Percentiles rank a stretch among this genome's conserved stretches.
These are phyloP conservation scores for Claviceps paspali DNA, from an alignment of 2,329 filamentous ascomycete species.

Conservation along the genomic window DNA sequence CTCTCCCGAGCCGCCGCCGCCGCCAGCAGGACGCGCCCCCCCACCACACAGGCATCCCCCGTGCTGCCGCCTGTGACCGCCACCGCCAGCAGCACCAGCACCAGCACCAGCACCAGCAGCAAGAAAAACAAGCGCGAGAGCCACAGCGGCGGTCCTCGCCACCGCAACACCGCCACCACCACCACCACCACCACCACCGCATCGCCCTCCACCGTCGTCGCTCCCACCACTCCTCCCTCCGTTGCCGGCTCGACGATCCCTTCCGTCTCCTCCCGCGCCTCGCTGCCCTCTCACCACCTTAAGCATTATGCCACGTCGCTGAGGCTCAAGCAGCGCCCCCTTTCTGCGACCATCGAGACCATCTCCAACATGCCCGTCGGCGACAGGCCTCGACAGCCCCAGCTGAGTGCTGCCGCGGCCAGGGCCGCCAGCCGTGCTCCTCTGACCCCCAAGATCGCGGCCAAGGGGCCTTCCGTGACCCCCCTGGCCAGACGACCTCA, in stretches of 20 bases:
- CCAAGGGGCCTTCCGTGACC: constrained; percentile 22
- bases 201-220: too few species aligned
- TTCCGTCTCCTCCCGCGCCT: not conserved
- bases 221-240: too few species aligned
- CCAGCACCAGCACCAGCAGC: too few species aligned
- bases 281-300: constrained; percentile 1
- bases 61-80: too few species aligned
- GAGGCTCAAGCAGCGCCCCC: constrained; percentile 2
- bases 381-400: constrained; percentile 50
- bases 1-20: too few species aligned
- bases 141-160: too few species aligned
- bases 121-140: too few species aligned
- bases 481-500: constrained; percentile 25
- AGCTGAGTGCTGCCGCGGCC: constrained; percentile 46
- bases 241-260: not conserved
- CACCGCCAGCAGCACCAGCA: too few species aligned
- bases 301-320: constrained; percentile 4
- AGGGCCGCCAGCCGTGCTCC: constrained; percentile 35
- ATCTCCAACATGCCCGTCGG: constrained; percentile 28
- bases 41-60: too few species aligned
- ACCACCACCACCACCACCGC: too few species aligned
- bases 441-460: constrained; percentile 40
- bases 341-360: constrained; percentile 7
- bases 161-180: too few species aligned
- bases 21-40: too few species aligned